phyloP scores from a whole-genome alignment of 768 basidiomycete species.

The Auriscalpium vulgare region DNA sequence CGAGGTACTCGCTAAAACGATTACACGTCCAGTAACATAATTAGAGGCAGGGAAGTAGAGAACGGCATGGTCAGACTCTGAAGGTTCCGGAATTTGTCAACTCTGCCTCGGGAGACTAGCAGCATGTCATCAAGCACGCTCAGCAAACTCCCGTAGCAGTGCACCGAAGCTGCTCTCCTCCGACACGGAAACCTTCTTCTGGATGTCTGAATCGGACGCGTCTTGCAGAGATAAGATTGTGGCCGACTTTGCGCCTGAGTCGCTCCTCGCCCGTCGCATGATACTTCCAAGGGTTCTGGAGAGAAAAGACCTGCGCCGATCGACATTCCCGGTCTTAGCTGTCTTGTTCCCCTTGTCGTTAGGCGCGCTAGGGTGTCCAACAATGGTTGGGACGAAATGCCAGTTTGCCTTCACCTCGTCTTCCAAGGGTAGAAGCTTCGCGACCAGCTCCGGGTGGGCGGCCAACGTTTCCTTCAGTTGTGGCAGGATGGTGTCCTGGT shows the following conservation, averaged over 20 bases:
- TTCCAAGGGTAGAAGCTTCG: conserved; percentile 5
- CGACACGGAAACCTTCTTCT: neutral
- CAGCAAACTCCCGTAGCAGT: neutral
- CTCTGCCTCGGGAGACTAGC: neutral
- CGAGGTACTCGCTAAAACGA: too few species aligned
- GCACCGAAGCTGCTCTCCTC: neutral
- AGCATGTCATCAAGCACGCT: neutral
- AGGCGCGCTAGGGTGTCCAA: neutral
- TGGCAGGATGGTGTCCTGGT: conserved; percentile 1
- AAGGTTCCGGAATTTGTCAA: too few species aligned
- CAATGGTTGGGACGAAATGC: neutral
- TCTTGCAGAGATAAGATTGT: neutral
- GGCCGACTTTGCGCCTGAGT: neutral
- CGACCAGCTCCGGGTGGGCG: conserved; percentile 5
- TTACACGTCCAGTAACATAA: too few species aligned
- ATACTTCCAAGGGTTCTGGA: neutral
- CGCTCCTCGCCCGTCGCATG: neutral
- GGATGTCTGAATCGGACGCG: too few species aligned
- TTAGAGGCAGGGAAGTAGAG: too few species aligned
- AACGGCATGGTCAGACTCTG: too few species aligned
- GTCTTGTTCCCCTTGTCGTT: neutral
- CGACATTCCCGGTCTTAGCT: neutral
- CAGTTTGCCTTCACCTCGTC: conserved; percentile 1
- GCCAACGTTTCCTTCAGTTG: neutral
- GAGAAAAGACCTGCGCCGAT: neutral